Evolutionary conservation across 352 stramenopile genomes (phyloP), one percentile per base, ranked within the genome.

Genomic region (Globisporangium radiosum): DNA sequence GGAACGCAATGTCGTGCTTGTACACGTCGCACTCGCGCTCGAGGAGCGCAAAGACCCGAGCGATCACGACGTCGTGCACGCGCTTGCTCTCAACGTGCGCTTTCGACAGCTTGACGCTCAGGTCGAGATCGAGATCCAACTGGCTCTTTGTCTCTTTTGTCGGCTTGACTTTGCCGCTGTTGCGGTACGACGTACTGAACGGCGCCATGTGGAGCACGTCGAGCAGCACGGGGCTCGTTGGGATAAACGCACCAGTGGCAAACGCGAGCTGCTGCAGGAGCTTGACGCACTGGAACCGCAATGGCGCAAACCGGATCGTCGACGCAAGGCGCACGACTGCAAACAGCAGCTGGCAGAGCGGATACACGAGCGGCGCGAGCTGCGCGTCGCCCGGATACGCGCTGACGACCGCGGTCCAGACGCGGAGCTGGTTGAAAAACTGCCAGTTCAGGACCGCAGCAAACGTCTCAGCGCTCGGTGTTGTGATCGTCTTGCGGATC

Each of bases 221-320:
- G 15, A 99, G 72, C 45, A 99, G 76, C 60, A 97, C 78, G 9
- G 87, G 87, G 40, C 87, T 94, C 13, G 93, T 98, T 5, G 97
- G 97, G 59, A 99, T 92, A 68, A 98, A 99, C 37, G 88, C 81
- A 71, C 98, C 87, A 11, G 94, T 97, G 15, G 90, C 86, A 38
- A 97, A 85, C 25, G 96, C 94, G 37, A 99, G 76, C 63, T 99
- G 95, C 68, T 99, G 96, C 56, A 99, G 72, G 14, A 99, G 72
- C 63, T 96, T 88, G 8, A 99, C 85, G 69, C 96, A 98, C 71
- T 99, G 96, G 66, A 99, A 93, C 39, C 95, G 91, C 52, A 99
- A 77, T 10, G 97, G 97, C 13, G 97, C 81, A 68, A 86, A 92
- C 11, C 81, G 79, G 47, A 91, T 66, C 57, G 81, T 93, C 25